These are phyloP conservation scores for Pleurotus salmoneostramineus DNA, from an alignment of 768 basidiomycete species.

Conservation along the genomic window DNA sequence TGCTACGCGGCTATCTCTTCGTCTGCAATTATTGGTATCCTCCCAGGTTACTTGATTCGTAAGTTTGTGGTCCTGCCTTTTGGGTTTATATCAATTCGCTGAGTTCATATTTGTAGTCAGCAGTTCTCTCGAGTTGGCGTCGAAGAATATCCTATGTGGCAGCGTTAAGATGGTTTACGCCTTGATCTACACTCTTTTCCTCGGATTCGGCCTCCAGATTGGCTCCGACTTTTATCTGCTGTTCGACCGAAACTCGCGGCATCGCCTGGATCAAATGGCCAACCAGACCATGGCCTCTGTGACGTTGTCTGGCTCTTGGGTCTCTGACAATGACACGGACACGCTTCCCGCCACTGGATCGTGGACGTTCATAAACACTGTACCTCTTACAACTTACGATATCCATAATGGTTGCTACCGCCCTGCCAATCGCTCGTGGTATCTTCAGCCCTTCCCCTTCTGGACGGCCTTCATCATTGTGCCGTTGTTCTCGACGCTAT, in stretches of 20 bases:
- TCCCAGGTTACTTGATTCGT: slow-evolving; percentile 88
- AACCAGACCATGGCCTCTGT: slow-evolving; percentile 43
- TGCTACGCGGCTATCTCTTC: slow-evolving; percentile 93
- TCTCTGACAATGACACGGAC: slow-evolving; percentile 49
- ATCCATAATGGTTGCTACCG: slow-evolving; percentile 72
- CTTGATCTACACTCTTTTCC: slow-evolving; percentile 80
- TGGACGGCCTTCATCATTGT: slow-evolving; percentile 79
- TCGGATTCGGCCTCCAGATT: slow-evolving; percentile 83
- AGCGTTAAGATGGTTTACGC: slow-evolving; percentile 88
- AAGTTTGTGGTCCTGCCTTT: slow-evolving; percentile 19
- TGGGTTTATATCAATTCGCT: neutral
- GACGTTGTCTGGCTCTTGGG: slow-evolving; percentile 63
- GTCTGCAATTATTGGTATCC: slow-evolving; percentile 80
- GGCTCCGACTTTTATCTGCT: slow-evolving; percentile 79
- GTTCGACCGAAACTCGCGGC: slow-evolving; percentile 55
- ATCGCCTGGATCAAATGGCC: slow-evolving; percentile 49
- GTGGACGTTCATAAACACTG: slow-evolving; percentile 61
- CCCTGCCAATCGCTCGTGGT: slow-evolving; percentile 64
- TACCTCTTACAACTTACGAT: slow-evolving; percentile 39
- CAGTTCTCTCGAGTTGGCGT: slow-evolving; percentile 79
- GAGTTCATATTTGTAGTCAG: slow-evolving; percentile 42
- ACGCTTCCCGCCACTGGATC: slow-evolving; percentile 51
- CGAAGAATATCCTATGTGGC: slow-evolving; percentile 81
- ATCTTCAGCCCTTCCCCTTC: slow-evolving; percentile 73
- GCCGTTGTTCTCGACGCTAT: slow-evolving; percentile 66